A percentile compares a stretch with the other conserved stretches of the same genome.
Evolutionary conservation across 2,329 filamentous ascomycete species (phyloP).

Genomic region (Fusarium miscanthi): DNA sequence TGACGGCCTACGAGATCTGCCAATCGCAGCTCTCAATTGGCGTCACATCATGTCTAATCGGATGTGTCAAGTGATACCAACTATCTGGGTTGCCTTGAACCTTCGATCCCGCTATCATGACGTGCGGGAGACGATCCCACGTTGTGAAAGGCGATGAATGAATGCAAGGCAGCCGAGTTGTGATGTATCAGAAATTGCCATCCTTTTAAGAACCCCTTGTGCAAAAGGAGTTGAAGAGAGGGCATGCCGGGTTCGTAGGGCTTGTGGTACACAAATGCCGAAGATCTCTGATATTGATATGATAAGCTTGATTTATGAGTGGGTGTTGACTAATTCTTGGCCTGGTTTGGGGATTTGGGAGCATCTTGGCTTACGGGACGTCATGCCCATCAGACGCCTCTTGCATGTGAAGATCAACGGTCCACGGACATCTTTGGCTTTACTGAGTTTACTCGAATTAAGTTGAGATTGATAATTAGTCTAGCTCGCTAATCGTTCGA

Average conservation of each 20-base stretch:
- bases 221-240: constrained; percentile 1
- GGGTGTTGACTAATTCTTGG: not conserved
- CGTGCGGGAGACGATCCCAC: constrained; percentile 25
- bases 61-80: constrained; percentile 36
- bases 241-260: not conserved
- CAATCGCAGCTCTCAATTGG: constrained; percentile 32
- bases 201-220: not conserved
- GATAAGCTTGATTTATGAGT: constrained; percentile 7
- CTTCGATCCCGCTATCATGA: constrained; percentile 25
- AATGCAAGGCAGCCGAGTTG: constrained; percentile 20
- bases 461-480: not conserved
- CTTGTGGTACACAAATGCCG: constrained; percentile 1
- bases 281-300: constrained; percentile 3
- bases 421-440: not conserved
- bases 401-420: constrained; percentile 23
- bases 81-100: constrained; percentile 20
- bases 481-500: not conserved
- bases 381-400: not conserved
- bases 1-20: constrained; percentile 15
- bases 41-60: constrained; percentile 15
- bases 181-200: constrained; percentile 31
- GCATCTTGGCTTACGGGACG: not conserved
- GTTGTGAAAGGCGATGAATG: constrained; percentile 15
- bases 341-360: constrained; percentile 8
- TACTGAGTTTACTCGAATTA: not conserved